These are phyloP conservation scores for Ensete ventricosum DNA, from an alignment of 176 grass and related monocot genomes.

Conservation along the genomic window DNA sequence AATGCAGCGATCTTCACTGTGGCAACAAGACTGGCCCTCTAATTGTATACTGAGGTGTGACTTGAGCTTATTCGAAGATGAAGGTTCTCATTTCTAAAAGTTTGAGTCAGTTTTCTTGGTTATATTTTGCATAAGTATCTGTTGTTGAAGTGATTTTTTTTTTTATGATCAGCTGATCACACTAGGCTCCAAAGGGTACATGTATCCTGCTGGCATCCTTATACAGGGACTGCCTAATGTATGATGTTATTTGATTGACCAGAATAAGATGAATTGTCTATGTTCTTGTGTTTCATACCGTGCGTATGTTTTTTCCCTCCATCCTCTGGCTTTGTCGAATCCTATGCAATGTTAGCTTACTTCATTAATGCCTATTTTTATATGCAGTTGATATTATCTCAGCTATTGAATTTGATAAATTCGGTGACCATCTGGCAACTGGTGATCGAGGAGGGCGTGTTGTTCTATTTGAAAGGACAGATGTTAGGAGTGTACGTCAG, in stretches of 20 bases:
- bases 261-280: neutral
- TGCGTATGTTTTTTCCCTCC: neutral
- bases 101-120: neutral
- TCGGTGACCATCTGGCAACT: slow-evolving; percentile 12
- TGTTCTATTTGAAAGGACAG: slow-evolving; percentile 15
- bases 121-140: neutral
- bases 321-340: neutral
- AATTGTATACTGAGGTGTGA: neutral
- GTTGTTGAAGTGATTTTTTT: no score
- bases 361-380: neutral
- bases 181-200: neutral
- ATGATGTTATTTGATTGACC: neutral
- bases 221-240: neutral
- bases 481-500: slow-evolving; percentile 3
- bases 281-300: neutral
- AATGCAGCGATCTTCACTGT: neutral
- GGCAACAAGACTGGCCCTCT: neutral
- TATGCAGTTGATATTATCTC: slow-evolving; percentile 19
- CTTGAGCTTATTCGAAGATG: neutral
- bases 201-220: neutral
- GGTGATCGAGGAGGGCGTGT: slow-evolving; percentile 20
- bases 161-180: no score
- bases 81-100: neutral
- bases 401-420: slow-evolving; percentile 22
- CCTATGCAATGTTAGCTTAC: neutral